phyloP scores from a whole-genome alignment of 2,329 filamentous ascomycete species.

The Microdochium trichocladiopsis region DNA sequence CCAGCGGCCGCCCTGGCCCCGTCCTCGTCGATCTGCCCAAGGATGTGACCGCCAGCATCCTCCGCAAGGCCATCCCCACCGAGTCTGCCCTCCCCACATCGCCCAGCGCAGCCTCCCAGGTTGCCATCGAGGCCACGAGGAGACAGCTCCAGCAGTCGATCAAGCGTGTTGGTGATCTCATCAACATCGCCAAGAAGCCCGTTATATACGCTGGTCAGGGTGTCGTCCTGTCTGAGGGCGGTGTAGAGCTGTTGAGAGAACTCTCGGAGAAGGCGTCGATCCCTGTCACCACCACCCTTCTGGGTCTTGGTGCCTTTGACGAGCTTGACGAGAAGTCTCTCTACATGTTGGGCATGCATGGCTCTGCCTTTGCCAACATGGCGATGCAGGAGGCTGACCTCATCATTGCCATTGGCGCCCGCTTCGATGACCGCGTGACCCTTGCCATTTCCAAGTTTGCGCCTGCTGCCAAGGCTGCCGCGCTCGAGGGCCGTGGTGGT shows the following conservation, averaged over 20 bases:
- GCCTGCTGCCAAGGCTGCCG: conserved; percentile 78
- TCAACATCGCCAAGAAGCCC: conserved; percentile 89
- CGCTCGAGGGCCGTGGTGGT: conserved; percentile 77
- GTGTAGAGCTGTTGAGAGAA: conserved; percentile 71
- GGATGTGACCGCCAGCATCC: conserved; percentile 82
- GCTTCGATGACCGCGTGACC: conserved; percentile 96
- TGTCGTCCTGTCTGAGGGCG: conserved; percentile 72
- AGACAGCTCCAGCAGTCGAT: conserved; percentile 70
- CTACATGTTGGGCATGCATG: conserved; percentile 99
- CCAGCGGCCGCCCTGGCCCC: conserved; percentile 84
- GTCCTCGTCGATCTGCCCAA: conserved; percentile 95
- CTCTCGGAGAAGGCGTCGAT: conserved; percentile 87
- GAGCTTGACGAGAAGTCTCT: conserved; percentile 90
- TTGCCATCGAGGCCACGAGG: conserved; percentile 65
- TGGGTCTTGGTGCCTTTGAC: conserved; percentile 86
- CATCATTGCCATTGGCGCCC: conserved; percentile 86
- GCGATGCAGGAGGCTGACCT: conserved; percentile 95
- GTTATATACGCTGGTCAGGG: conserved; percentile 94
- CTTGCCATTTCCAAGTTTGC: conserved; percentile 78
- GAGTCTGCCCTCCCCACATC: conserved; percentile 67
- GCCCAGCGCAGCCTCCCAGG: conserved; percentile 79
- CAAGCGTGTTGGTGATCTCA: conserved; percentile 67
- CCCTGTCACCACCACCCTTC: conserved; percentile 91
- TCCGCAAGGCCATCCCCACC: conserved; percentile 77
- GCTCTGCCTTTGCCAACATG: conserved; percentile 95